Evolutionary conservation across 2,329 filamentous ascomycete genomes (phyloP), one percentile per base, ranked within the genome.

Genomic region (Calonectria hawksworthii): DNA sequence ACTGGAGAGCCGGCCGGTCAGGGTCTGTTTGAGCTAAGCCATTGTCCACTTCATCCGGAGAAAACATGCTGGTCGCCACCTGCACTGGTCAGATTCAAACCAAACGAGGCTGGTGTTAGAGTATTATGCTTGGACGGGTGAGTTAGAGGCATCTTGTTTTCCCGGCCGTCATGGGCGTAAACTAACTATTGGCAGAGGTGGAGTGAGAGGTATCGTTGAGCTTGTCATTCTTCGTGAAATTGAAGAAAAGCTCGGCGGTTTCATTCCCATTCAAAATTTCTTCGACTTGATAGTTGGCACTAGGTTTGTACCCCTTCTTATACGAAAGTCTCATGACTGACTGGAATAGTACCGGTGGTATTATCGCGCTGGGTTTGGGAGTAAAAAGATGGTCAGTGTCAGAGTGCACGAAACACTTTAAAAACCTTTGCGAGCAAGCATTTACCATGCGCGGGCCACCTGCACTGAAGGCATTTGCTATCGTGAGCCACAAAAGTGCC

Each of bases 211-310:
- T 0, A 67, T 72, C 14, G 32, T 44, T 21, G 64, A 67, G 23
- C 54, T 72, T n/a, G 28, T 63, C 10, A 50, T 72, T 18, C 64
- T 72, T 13, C 63, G 41, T 18, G 63, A 52, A 3, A 72, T 72
- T 26, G 70, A 72, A 34, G 36, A 61, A 38, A 34, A 50, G 21
- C 64, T 72, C 8, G 70, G 70, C 13, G 32, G 41, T 26, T 23
- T 41, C 6, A 50, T 72, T 4, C 63, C 38, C 8, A 59, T 72
- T 30, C 70, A 72, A 34, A 59, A 61, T n/a, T 72, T 72, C 23
- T 72, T 72, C 11, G 70, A 72, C 30, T 34, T 72, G 51, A 72
- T 72, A 21, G 70, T 72, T 3, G 70, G 70, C 11, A 72, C 63
- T 3, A 72, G 70, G 70, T 72, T 18, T 11, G 63, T 67, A 10